Evolutionary conservation across 2,329 filamentous ascomycete genomes (phyloP).

Genomic region (Aureobasidium pullulans): DNA sequence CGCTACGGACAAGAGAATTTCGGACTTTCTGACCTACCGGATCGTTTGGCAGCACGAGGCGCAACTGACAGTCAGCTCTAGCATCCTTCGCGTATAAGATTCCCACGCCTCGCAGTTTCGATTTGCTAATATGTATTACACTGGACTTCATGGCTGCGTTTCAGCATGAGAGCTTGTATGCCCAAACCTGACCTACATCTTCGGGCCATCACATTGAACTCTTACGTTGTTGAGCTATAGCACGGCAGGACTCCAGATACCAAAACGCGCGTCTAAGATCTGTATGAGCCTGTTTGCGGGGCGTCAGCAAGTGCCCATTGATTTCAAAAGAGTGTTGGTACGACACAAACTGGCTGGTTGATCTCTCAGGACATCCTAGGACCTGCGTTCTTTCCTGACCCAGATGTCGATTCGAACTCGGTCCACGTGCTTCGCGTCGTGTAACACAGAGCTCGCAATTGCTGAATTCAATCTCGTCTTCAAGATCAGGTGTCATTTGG

Average conservation of each 20-base stretch:
- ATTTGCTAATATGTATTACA: constrained; percentile 7
- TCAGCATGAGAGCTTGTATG: not conserved
- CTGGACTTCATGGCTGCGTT: not conserved
- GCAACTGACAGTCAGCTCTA: constrained; percentile 7
- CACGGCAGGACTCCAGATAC: not conserved
- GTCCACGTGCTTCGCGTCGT: not conserved
- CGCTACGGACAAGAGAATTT: not conserved
- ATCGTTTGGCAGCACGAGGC: not conserved
- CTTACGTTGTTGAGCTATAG: not conserved
- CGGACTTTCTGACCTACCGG: not conserved
- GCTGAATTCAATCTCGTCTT: not conserved
- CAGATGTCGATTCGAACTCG: not conserved
- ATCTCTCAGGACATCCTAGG: not conserved
- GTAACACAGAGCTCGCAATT: not conserved
- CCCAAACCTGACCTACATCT: not conserved
- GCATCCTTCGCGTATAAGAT: constrained; percentile 1
- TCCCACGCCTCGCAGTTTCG: not conserved
- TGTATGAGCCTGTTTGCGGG: not conserved
- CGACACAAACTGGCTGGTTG: not conserved
- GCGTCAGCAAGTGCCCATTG: not conserved
- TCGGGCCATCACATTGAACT: not conserved
- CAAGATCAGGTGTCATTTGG: not conserved
- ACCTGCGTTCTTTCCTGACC: constrained; percentile 1
- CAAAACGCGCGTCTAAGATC: not conserved
- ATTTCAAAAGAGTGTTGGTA: not conserved